Conservation (phyloP, 1,284 basidiomycete species). For the Marasmius fiardii region DNA sequence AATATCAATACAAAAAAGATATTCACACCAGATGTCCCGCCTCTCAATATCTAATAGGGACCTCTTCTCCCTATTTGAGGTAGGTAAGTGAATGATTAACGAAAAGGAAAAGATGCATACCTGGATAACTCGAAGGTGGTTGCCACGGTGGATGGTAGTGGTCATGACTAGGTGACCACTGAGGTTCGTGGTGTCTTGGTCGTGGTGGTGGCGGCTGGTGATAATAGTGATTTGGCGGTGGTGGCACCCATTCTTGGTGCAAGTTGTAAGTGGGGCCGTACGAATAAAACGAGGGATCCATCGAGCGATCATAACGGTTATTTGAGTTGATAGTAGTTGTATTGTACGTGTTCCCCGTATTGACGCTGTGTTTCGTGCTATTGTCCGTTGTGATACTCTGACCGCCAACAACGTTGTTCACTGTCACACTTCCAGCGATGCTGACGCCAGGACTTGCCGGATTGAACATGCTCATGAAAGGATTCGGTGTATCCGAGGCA, state of each 20-base stretch:
- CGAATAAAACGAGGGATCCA: not conserved
- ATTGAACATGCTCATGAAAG: not conserved
- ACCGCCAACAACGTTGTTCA: not conserved
- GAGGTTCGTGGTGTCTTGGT: no score
- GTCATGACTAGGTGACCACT: no score
- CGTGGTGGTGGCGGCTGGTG: no score
- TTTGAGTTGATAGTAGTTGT: not conserved
- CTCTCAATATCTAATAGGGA: no score
- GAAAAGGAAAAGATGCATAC: no score
- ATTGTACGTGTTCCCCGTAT: not conserved
- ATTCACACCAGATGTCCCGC: no score
- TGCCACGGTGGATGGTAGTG: no score
- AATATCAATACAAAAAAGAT: no score
- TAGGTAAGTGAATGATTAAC: no score
- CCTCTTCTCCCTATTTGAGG: no score
- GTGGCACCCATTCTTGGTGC: not conserved
- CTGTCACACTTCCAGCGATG: not conserved
- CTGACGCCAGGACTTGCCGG: not conserved
- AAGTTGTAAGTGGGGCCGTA: not conserved
- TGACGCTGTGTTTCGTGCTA: not conserved
- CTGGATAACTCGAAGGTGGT: no score
- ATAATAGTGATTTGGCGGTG: no score
- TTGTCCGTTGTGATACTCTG: not conserved
- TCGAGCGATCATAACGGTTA: not conserved
- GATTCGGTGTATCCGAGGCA: not conserved